These are phyloP conservation scores for Penicillium dipodomyicola DNA, from an alignment of 495 filamentous ascomycete species.

Conservation along the genomic window DNA sequence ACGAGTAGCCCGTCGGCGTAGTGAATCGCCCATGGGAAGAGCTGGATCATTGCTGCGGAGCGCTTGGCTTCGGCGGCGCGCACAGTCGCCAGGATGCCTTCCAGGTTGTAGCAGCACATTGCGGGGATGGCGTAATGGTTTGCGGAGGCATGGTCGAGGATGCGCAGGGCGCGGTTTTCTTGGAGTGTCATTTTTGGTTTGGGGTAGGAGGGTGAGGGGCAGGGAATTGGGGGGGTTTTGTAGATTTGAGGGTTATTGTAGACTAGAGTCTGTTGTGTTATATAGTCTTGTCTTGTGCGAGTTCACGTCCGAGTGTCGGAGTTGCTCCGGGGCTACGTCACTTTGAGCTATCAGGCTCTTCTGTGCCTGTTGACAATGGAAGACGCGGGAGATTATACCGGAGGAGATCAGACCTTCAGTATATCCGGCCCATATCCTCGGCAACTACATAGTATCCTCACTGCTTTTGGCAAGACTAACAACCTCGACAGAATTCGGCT, in stretches of 20 bases:
- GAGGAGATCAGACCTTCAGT: too few species aligned
- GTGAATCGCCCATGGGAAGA: conserved; percentile 82
- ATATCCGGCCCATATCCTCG: too few species aligned
- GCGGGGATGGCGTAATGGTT: conserved; percentile 69
- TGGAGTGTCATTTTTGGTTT: conserved; percentile 47
- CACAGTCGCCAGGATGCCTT: conserved; percentile 76
- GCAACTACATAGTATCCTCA: too few species aligned
- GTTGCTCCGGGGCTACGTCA: conserved; percentile 10
- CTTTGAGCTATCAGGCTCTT: not conserved
- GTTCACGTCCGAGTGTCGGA: conserved; percentile 11
- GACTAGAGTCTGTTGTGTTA: not conserved
- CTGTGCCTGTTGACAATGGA: not conserved
- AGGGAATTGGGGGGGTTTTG: not conserved
- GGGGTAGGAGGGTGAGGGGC: not conserved
- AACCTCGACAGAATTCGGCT: too few species aligned
- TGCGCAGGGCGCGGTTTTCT: conserved; percentile 64
- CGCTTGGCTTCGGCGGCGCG: conserved; percentile 70
- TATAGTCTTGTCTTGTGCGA: conserved; percentile 5
- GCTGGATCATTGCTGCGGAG: conserved; percentile 76
- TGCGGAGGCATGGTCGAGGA: conserved; percentile 64
- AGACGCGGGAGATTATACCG: not conserved
- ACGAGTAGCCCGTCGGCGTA: conserved; percentile 65
- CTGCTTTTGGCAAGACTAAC: too few species aligned
- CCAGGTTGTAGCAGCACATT: conserved; percentile 85
- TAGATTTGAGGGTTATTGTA: not conserved